Base-by-base conservation (phyloP, 768 basidiomycete genomes). In the Tulasnella sp. region DNA sequence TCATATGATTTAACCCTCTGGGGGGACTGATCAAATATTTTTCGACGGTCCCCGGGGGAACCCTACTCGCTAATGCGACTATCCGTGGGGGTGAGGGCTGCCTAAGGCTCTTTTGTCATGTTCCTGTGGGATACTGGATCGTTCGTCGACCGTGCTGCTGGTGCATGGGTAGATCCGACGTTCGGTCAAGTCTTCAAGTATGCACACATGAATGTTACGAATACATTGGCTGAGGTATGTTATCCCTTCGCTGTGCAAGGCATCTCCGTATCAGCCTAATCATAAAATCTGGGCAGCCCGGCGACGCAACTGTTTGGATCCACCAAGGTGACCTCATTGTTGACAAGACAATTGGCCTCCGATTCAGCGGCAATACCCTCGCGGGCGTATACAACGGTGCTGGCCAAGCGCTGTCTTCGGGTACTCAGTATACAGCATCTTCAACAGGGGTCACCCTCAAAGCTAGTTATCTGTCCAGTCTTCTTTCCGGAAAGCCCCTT, bases 301-400 rank as follows among this genome's bases (percentile, higher is more conserved):
- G 70, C 18, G 35, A 71, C 70, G 13, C 70, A 16, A 71, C 70
- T 71, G 70, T 71, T 7, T 71, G 70, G 70, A 2, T 71, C 70
- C 35, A 26, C 1, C 42, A 39, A 71, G 70, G 70, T 4, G 37
- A 71, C 7, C 20, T 44, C 42, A 44, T 71, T 7, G 42, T 44
- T 16, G 70, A 71, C 70, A n/a, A 71, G 11, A 71, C 35, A 1
- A 71, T 71, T 7, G 35, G 42, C 2, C 70, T 71, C 32, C 1
- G 42, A 23, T 71, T 39, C 70, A 71, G 42, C 70, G 70, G 70
- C 20, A 71, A 71, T 26, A 71, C 70, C 4, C 42, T 71, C 70
- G 35, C 70, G 3, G 42, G 42, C 11, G 42, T 71, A 1, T 39
- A 39, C 26, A 71, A 71, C 26, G 32, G 37, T 11, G 32, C 37